Conservation (phyloP, 2,329 filamentous ascomycete genomes). For the Fusarium sp. region DNA sequence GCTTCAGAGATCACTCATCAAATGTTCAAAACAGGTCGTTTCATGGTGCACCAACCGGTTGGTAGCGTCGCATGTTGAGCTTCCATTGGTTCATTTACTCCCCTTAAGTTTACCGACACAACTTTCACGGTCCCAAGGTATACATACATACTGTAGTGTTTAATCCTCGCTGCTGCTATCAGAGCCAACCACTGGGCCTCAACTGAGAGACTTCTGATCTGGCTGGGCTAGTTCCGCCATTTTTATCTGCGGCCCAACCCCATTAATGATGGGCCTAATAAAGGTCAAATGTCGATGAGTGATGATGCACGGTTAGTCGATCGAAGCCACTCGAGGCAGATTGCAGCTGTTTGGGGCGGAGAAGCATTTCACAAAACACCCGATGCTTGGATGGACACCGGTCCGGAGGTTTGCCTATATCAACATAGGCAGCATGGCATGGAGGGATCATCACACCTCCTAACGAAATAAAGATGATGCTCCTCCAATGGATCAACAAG, state of each 20-base stretch:
- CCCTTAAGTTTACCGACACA: conserved; percentile 19
- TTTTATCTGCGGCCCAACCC: neutral
- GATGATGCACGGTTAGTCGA: conserved; percentile 16
- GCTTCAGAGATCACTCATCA: conserved; percentile 2
- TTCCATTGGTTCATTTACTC: conserved; percentile 22
- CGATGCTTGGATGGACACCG: neutral
- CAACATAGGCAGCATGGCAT: conserved; percentile 8
- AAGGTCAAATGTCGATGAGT: conserved; percentile 14
- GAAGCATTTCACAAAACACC: neutral
- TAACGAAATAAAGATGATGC: conserved; percentile 8
- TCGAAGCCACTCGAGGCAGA: conserved; percentile 15
- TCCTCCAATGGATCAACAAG: conserved; percentile 17
- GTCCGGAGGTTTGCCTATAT: conserved; percentile 20
- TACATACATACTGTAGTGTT: conserved; percentile 14
- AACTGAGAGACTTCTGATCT: conserved; percentile 8
- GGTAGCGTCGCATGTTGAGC: conserved; percentile 9
- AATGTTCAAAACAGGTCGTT: conserved; percentile 19
- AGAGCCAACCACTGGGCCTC: conserved; percentile 25
- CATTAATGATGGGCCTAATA: conserved; percentile 17
- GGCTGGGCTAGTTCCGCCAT: conserved; percentile 1
- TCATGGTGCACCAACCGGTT: conserved; percentile 31
- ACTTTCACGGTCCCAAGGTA: conserved; percentile 22
- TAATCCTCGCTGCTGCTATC: conserved; percentile 29
- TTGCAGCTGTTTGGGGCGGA: conserved; percentile 8
- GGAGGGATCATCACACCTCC: conserved; percentile 2